Evolutionary conservation across 176 grass and related monocot species (phyloP).

Genomic region (Cenchrus fungigraminus): DNA sequence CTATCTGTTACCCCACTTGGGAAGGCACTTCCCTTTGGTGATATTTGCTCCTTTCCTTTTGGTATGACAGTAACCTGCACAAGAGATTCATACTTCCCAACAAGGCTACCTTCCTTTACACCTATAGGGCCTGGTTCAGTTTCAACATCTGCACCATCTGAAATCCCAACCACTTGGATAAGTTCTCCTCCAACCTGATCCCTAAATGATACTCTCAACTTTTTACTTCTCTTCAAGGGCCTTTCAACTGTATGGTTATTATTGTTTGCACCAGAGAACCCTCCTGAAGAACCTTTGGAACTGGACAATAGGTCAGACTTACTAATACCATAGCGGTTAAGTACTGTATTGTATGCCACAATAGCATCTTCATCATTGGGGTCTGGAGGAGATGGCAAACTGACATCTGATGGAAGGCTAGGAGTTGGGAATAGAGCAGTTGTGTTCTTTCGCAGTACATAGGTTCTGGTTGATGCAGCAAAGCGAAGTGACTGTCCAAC

Average conservation of each 20-base stretch:
- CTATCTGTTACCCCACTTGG: slow-evolving; percentile 78
- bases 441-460: slow-evolving; percentile 79
- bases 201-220: slow-evolving; percentile 69
- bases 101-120: slow-evolving; percentile 96
- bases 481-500: slow-evolving; percentile 94
- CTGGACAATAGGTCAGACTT: slow-evolving; percentile 49
- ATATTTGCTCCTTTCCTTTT: slow-evolving; percentile 79
- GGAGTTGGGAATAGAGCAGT: slow-evolving; percentile 64
- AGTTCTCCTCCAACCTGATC: slow-evolving; percentile 90
- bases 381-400: slow-evolving; percentile 91
- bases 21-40: slow-evolving; percentile 51
- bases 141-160: slow-evolving; percentile 91
- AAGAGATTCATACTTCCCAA: slow-evolving; percentile 97
- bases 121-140: slow-evolving; percentile 89
- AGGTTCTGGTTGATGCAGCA: slow-evolving; percentile 89
- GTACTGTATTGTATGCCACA: slow-evolving; percentile 95
- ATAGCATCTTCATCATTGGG: slow-evolving; percentile 85
- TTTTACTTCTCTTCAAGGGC: slow-evolving; percentile 73
- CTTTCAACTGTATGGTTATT: slow-evolving; percentile 44
- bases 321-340: slow-evolving; percentile 83
- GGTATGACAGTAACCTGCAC: slow-evolving; percentile 88
- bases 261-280: slow-evolving; percentile 41
- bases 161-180: slow-evolving; percentile 93
- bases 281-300: slow-evolving; percentile 41
- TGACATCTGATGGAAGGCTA: slow-evolving; percentile 65